These are phyloP conservation scores for Galium porrigens DNA, from an alignment of 305 asterid genomes.

Conservation along the genomic window DNA sequence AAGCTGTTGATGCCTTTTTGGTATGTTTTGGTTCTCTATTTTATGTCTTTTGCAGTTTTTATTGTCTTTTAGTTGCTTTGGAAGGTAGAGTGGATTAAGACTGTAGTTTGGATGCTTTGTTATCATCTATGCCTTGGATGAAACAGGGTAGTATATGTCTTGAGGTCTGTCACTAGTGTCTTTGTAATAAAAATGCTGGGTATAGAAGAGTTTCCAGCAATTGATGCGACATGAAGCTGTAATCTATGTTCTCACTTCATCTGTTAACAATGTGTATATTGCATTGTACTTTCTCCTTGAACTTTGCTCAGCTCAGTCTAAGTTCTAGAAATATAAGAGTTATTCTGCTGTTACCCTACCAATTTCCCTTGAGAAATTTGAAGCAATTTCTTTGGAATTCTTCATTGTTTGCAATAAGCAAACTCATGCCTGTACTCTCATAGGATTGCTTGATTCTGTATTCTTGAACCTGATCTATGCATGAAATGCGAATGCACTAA, in stretches of 20 bases:
- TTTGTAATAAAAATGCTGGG: neutral
- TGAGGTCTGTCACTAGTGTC: neutral
- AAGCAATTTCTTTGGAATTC: neutral
- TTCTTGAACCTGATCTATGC: neutral
- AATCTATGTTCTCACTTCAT: too few relatives aligned
- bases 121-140: neutral
- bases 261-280: neutral
- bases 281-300: neutral
- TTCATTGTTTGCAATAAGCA: neutral
- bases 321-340: neutral
- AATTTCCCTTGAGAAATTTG: neutral
- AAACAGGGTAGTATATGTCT: neutral
- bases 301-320: neutral
- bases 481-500: too few relatives aligned
- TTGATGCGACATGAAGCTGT: too few relatives aligned
- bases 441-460: neutral
- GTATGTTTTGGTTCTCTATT: slow-evolving; percentile 30
- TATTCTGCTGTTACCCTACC: neutral
- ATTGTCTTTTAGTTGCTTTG: neutral
- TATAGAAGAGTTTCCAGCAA: neutral
- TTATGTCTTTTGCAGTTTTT: neutral
- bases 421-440: neutral
- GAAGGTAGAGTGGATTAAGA: neutral
- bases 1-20: slow-evolving; percentile 87
- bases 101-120: neutral